These are phyloP conservation scores for Ustilago hordei DNA, from an alignment of 1,284 basidiomycete genomes.

Conservation along the genomic window DNA sequence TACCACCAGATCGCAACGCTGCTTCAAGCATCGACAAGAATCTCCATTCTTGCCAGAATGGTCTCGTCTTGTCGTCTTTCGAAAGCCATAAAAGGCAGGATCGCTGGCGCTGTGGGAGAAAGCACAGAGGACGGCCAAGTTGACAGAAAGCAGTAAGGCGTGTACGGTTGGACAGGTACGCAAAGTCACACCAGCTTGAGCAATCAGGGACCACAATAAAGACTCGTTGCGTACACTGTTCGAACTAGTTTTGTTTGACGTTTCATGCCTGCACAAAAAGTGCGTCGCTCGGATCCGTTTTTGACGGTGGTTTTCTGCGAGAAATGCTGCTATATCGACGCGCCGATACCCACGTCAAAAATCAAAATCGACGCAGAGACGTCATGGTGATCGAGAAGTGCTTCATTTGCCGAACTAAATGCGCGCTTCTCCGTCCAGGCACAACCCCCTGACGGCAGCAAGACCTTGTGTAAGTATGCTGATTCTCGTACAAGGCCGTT, in stretches of 20 bases:
- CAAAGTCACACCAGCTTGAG: neutral
- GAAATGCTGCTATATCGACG: conserved; percentile 2
- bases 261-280: neutral
- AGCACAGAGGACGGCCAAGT: no score
- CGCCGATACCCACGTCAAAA: conserved; percentile 23
- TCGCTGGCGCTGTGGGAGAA: neutral
- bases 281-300: neutral
- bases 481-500: no score
- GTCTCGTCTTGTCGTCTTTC: neutral
- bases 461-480: no score
- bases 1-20: neutral
- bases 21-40: no score
- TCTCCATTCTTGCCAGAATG: no score
- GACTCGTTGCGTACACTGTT: neutral
- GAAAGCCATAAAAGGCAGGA: neutral
- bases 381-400: conserved; percentile 21
- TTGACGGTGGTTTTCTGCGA: neutral
- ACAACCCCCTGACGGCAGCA: neutral
- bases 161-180: neutral
- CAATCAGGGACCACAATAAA: neutral
- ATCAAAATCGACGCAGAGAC: conserved; percentile 5
- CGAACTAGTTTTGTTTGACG: neutral
- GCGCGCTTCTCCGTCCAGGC: conserved; percentile 18
- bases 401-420: conserved; percentile 5
- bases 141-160: no score